Evolutionary conservation across 2,329 filamentous ascomycete species (phyloP), one percentile per base, ranked within the genome.

Genomic region (Boeremia exigua): DNA sequence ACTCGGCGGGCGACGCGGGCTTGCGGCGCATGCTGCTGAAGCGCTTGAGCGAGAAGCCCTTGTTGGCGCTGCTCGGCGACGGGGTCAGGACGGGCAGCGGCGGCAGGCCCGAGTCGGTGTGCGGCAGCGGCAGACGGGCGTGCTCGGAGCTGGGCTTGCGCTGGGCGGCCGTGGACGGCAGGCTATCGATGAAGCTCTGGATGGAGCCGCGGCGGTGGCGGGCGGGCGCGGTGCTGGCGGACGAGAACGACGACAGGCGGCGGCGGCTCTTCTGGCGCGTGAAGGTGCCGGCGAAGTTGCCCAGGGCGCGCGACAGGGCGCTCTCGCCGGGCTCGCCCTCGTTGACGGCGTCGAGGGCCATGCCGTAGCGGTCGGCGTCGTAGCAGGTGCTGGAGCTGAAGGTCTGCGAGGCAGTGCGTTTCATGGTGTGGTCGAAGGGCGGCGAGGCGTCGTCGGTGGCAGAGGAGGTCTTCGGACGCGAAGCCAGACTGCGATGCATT

Each of bases 381-480:
- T 74, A 67, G 51, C 59, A 56, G 54, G 15, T 61, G 49, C 51
- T 64, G 58, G 64, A 61, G 56, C 59, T 66, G 62, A 75, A 75
- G 28, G 72, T 75, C 66, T 76, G 73, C 54, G 70, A 74, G 43
- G 73, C 73, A 56, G 71, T 74, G 27, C 70, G 63, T 59, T 76
- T 75, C 72, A 75, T 73, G 53, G 62, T 63, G 53, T 65, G 55
- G 53, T 72, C 63, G 44, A 63, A 57, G 56, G 62, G 54, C 27
- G 63, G 56, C 44, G 65, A 48, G 46, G 66, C 63, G 61, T 76
- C 67, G 72, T 77, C 72, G 61, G 75, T 75, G 65, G 80, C 75
- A 64, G 82, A 80, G 44, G 72, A 74, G 17, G 74, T 75, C 63
- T 75, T 75, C 40, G 74, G 74, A 37, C 74, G 71, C 62, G 73